These are phyloP conservation scores for Pseudophaeomoniella oleicola DNA, from an alignment of 2,329 filamentous ascomycete species.

Conservation along the genomic window DNA sequence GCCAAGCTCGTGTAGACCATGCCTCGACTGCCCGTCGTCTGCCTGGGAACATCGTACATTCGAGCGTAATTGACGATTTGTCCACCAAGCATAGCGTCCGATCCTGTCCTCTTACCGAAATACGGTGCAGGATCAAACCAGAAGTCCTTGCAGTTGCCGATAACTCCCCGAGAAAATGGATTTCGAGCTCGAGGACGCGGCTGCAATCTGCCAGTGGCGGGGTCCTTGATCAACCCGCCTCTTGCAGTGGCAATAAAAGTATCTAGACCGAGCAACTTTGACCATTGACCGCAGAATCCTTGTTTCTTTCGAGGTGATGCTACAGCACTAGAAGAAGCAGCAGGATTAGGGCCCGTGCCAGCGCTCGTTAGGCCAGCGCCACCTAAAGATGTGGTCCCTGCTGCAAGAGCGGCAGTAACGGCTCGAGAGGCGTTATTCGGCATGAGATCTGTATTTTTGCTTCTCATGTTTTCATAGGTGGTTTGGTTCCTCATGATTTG, in stretches of 20 bases:
- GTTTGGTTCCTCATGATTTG: conserved; percentile 89
- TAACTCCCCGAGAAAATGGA: conserved; percentile 67
- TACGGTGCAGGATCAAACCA: conserved; percentile 82
- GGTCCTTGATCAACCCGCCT: conserved; percentile 45
- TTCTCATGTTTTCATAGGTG: conserved; percentile 92
- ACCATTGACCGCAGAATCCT: conserved; percentile 65
- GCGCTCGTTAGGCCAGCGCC: conserved; percentile 55
- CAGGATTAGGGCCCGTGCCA: conserved; percentile 33
- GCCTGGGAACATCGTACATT: conserved; percentile 80
- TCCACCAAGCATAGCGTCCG: conserved; percentile 62
- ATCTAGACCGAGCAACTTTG: conserved; percentile 74
- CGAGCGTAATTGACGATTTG: conserved; percentile 70
- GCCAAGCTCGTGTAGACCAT: conserved; percentile 44
- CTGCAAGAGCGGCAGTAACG: conserved; percentile 59
- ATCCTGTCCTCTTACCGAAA: conserved; percentile 60
- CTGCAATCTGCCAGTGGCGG: conserved; percentile 32
- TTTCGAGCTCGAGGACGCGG: conserved; percentile 47
- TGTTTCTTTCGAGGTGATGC: conserved; percentile 35
- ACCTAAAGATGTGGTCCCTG: conserved; percentile 46
- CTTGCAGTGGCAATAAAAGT: conserved; percentile 85
- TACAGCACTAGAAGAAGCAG: conserved; percentile 30
- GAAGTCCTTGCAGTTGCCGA: conserved; percentile 92
- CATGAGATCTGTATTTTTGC: conserved; percentile 46
- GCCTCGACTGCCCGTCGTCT: conserved; percentile 30
- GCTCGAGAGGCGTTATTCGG: conserved; percentile 36